Evolutionary conservation across 2,329 filamentous ascomycete species (phyloP), one percentile per base, ranked within the genome.

Genomic region (Aschersonia sp.): DNA sequence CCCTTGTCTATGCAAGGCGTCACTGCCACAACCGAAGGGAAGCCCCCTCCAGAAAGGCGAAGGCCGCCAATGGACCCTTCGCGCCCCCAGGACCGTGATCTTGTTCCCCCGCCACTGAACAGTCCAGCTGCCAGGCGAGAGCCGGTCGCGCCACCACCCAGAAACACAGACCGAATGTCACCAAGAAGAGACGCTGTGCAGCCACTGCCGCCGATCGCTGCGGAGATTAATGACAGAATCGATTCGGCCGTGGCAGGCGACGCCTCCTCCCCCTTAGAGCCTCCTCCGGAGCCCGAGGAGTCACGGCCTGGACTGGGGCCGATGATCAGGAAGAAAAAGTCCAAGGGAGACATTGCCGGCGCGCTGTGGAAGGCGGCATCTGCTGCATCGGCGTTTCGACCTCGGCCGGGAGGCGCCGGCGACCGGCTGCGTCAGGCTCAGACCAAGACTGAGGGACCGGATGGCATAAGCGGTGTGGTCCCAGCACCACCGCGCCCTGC

Each of bases 381-480:
- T 44, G 72, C 63, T 39, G 74, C 75, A 1, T 59, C 58, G 10
- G 66, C 67, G 7, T 97, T 97, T 68, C 94, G 90, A 58, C 90
- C 90, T 22, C 79, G 90, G 49, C 81, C 83, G 35, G 90, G 90
- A 49, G 90, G 89, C 53, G 89, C 87, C 29, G 88, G 81, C 46
- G 87, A 94, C 52, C 82, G 85, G 46, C 68, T 94, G 47, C 72
- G 83, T 48, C 77, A 81, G 46, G 71, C 74, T 37, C 74, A 79
- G 48, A 70, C 68, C 52, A 78, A 75, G 49, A 63, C 65, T 4
- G 77, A 83, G 30, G 87, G 84, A 5, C 85, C 87, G 6, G 89
- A 96, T 66, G 90, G 89, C 2, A 94, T 96, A 53, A 94, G 83
- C 10, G 78, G 83, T 40, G 89, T 96, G 39, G 84, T 96, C 29